Conservation (phyloP, 1,284 basidiomycete genomes). For the Naganishia albida region DNA sequence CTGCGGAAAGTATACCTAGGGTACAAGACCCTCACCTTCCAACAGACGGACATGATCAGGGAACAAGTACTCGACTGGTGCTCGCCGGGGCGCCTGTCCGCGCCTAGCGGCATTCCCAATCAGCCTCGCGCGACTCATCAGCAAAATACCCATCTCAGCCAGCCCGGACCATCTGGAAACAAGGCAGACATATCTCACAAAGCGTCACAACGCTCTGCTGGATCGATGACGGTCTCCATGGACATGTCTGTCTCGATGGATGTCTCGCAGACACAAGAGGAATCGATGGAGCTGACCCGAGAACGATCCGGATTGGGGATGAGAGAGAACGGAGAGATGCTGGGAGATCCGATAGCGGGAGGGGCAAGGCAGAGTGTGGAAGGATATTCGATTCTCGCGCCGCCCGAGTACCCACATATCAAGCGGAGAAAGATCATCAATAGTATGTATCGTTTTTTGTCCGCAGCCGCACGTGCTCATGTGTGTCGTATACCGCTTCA, state of each 20-base stretch:
- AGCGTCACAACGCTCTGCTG: background rate
- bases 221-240: constrained; percentile 16
- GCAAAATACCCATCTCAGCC: background rate
- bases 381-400: too few species aligned
- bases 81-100: background rate
- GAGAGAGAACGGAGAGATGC: too few species aligned
- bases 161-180: background rate
- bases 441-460: constrained; percentile 19
- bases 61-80: constrained; percentile 31
- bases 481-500: background rate
- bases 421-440: constrained; percentile 26
- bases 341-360: too few species aligned
- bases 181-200: background rate
- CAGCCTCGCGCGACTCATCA: background rate
- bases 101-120: background rate
- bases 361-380: too few species aligned
- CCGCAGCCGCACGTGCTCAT: background rate
- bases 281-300: constrained; percentile 7
- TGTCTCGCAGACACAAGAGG: constrained; percentile 10
- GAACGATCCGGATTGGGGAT: too few species aligned
- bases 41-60: constrained; percentile 16
- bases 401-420: background rate
- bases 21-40: constrained; percentile 30
- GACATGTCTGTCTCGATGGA: constrained; percentile 24
- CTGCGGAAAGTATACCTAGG: constrained; percentile 31